A percentile compares a stretch with the other conserved stretches of the same genome.
Conservation (phyloP, 139 green algal genomes). For the Astrephomene gubernaculifera region DNA sequence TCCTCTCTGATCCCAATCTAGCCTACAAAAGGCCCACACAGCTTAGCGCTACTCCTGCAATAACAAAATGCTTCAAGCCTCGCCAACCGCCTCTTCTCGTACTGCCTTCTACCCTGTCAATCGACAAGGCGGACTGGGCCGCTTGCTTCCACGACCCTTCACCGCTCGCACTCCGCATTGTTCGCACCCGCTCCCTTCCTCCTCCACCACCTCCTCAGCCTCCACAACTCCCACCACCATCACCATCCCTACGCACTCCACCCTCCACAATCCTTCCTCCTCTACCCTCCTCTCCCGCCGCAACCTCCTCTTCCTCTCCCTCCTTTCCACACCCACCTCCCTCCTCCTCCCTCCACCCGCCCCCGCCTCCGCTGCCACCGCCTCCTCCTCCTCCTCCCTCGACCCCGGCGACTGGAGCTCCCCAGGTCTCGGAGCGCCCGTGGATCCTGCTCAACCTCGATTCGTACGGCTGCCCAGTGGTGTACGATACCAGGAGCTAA, state of each 20-base stretch:
- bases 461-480: constrained; percentile 63
- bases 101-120: too few species aligned
- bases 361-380: neutral
- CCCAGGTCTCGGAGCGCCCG: constrained; percentile 54
- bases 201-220: neutral
- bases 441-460: constrained; percentile 45
- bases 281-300: neutral
- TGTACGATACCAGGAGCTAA: constrained; percentile 45
- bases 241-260: neutral
- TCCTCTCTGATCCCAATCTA: too few species aligned
- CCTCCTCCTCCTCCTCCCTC: neutral
- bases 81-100: too few species aligned
- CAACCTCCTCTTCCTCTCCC: neutral
- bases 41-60: too few species aligned
- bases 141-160: neutral
- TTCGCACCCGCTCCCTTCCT: neutral
- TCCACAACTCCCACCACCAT: neutral
- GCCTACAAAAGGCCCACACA: too few species aligned
- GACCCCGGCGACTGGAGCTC: constrained; percentile 61
- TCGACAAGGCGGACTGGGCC: neutral
- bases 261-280: neutral
- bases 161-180: neutral
- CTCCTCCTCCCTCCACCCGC: neutral
- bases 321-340: neutral
- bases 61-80: too few species aligned